Evolutionary conservation across 441 rosid species (phyloP), one percentile per base, ranked within the genome.

Genomic region (Erodium texanum): DNA sequence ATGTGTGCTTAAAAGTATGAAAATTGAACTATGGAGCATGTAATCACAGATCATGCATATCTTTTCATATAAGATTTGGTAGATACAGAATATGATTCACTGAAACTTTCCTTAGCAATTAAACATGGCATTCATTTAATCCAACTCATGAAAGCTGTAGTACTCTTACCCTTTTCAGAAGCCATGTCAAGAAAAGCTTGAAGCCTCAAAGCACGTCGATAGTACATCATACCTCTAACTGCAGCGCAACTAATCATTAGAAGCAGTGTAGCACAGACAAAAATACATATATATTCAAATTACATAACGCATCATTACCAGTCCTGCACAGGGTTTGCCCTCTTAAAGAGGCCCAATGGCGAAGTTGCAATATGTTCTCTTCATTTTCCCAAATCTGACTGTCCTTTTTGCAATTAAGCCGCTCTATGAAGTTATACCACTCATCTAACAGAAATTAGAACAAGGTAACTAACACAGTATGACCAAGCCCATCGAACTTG

Each of bases 101-200:
- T 43, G 52, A 10, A 36, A 43, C 9, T 10, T n/a, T n/a, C n/a
- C n/a, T n/a, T n/a, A n/a, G n/a, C 22, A 22, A 22, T 24, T 23
- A 10, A 62, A 19, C 4, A 15, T 54, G 16, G 8, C 8, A 5
- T 36, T 54, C 23, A 19, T 19, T 14, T 24, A 22, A 0, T 22
- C 64, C 43, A 14, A 15, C 20, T 24, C 10, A n/a, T 15, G 20
- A 63, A 15, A 29, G 66, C 32, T 58, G 50, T 59, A 48, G 23
- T 19, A 71, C 58, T 65, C 70, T 80, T 81, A 94, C 99, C 97
- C 45, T 45, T 70, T 79, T 89, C 97, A 72, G 64, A 43, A 82
- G 99, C 99, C 99, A 94, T 92, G 83, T 94, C 99, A 78, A 94
- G 97, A 73, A 92, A 94, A 70, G 99, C 98, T 78, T 94, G 99